Evolutionary conservation across 2,329 filamentous ascomycete genomes (phyloP).

Genomic region (Fusarium ambrosium): DNA sequence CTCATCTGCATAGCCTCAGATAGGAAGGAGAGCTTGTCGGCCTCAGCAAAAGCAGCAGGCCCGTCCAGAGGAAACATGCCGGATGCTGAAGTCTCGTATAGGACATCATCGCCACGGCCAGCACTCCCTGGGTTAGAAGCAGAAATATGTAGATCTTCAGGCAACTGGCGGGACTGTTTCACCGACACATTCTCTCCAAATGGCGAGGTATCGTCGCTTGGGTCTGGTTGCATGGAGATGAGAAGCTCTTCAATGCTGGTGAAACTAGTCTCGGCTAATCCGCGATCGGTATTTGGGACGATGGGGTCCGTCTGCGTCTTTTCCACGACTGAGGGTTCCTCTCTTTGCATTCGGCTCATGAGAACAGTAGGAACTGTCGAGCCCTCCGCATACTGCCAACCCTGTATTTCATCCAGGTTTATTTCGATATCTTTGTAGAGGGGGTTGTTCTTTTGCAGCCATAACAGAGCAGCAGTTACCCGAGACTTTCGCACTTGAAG

Average conservation of each 20-base stretch:
- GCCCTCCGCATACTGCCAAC: conserved; percentile 10
- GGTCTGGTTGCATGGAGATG: neutral
- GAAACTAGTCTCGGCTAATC: neutral
- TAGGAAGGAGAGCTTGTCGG: conserved; percentile 5
- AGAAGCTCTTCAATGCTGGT: conserved; percentile 5
- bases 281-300: conserved; percentile 12
- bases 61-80: conserved; percentile 14
- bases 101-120: no score
- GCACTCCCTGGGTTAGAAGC: no score
- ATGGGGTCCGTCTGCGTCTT: conserved; percentile 8
- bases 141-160: no score
- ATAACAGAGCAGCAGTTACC: neutral
- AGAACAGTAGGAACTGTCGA: neutral
- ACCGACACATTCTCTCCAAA: no score
- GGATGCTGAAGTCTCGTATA: neutral
- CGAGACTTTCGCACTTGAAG: conserved; percentile 16
- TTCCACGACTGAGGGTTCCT: neutral
- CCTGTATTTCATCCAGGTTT: conserved; percentile 7
- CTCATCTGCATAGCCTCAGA: neutral
- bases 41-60: conserved; percentile 1
- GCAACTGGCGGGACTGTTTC: no score
- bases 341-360: conserved; percentile 6
- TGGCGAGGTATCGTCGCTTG: neutral
- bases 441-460: conserved; percentile 13
- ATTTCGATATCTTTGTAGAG: conserved; percentile 9